Base-by-base conservation (phyloP, 78 protist species). In the Dictyostelium citrinum region DNA sequence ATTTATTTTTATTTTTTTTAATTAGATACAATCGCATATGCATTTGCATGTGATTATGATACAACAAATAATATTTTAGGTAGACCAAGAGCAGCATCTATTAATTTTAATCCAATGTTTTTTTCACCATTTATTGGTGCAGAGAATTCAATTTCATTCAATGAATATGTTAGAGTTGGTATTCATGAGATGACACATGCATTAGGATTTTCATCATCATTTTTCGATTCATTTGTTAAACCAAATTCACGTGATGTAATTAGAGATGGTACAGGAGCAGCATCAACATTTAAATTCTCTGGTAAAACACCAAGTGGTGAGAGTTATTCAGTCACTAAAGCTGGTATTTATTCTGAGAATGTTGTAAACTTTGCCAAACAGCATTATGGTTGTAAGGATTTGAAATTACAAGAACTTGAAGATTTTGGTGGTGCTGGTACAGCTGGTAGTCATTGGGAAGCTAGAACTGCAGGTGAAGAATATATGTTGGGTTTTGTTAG, bases 371-470 rank as follows among this genome's bases (percentile, higher is more conserved):
- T 76, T 77, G 90, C 78, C 9, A 67, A 14, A 37, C 33, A 22
- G 5, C 95, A 92, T 46, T 88, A 78, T n/a, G 51, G 80, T 33
- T 91, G 97, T 78, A 0, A 31, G 10, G 27, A 27, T 24, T 12
- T 84, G 4, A n/a, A 7, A 0, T 83, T 90, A 33, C 70, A 51
- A 24, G 96, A 83, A 60, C 27, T 92, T 12, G 97, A 96, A 78
- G 68, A 93, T 41, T 78, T 60, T 60, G 88, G 83, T 71, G 95
- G 90, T 37, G 0, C 84, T 10, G 95, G 95, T 33, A 90, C 97
- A 17, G 81, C 68, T 22, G 97, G 97, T 37, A 46, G 80, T 49
- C 97, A 95, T 86, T 95, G 97, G 97, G 95, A 95, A 45, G n/a
- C 46, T 1, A 58, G 94, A 31, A 49, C 90, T 2, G 79, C 68